A percentile compares a stretch with the other conserved stretches of the same genome.
phyloP scores from a whole-genome alignment of 2,329 filamentous ascomycete species.

The Grosmannia huntii region DNA sequence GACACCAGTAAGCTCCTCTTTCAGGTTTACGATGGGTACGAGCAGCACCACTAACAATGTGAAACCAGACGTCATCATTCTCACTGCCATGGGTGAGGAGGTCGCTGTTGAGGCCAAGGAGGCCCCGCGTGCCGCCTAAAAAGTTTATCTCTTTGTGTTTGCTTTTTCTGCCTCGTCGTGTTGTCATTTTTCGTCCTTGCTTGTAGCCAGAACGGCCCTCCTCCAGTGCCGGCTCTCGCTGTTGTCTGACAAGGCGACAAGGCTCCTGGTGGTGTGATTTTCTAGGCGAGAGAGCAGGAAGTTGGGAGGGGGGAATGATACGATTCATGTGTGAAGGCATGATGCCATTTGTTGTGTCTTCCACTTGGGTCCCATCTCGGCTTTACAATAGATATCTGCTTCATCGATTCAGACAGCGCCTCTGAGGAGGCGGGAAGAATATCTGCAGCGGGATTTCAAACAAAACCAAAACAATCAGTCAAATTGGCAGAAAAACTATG shows the following conservation, averaged over 20 bases:
- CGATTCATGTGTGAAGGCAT: background rate
- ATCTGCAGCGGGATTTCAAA: slow-evolving; percentile 7
- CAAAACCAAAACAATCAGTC: background rate
- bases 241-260: slow-evolving; percentile 3
- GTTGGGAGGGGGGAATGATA: background rate
- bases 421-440: slow-evolving; percentile 3
- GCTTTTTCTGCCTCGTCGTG: slow-evolving; percentile 6
- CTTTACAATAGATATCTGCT: slow-evolving; percentile 3
- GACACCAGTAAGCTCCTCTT: slow-evolving; percentile 65
- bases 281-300: background rate
- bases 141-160: slow-evolving; percentile 1
- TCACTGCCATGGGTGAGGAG: slow-evolving; percentile 95
- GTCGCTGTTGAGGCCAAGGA: slow-evolving; percentile 88
- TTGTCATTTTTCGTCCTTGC: slow-evolving; percentile 7
- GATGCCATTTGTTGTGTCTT: background rate
- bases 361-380: slow-evolving; percentile 4
- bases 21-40: background rate
- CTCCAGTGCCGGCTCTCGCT: background rate
- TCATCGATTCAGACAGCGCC: slow-evolving; percentile 1
- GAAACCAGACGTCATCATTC: slow-evolving; percentile 67
- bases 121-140: slow-evolving; percentile 43
- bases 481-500: background rate
- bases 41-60: slow-evolving; percentile 8
- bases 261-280: slow-evolving; percentile 3
- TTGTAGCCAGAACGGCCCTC: background rate